Percentiles rank a stretch among this genome's conserved stretches.
Conservation (phyloP, 2,329 filamentous ascomycete genomes). For the Leptographium galeiforme region DNA sequence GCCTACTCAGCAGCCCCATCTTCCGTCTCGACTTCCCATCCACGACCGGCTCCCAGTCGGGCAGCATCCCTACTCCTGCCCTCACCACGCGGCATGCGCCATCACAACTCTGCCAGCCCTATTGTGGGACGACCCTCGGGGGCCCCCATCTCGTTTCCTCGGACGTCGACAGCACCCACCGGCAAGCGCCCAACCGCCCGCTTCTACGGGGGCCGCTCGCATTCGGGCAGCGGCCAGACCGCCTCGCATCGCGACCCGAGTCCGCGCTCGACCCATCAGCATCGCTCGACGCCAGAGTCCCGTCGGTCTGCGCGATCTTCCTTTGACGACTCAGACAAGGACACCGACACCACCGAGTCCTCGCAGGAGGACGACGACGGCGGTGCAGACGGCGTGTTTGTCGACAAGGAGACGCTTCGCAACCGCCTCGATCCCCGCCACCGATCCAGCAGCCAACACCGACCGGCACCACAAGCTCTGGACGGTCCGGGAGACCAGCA, state of each 20-base stretch:
- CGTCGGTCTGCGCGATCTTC: constrained; percentile 22
- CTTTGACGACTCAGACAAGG: constrained; percentile 24
- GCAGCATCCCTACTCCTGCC: constrained; percentile 12
- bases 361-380: constrained; percentile 19
- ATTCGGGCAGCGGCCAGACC: constrained; percentile 17
- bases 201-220: constrained; percentile 14
- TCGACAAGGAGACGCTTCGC: constrained; percentile 5
- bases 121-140: constrained; percentile 13
- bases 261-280: constrained; percentile 21
- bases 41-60: constrained; percentile 9
- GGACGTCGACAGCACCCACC: constrained; percentile 8
- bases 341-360: constrained; percentile 23
- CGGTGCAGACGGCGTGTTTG: constrained; percentile 7
- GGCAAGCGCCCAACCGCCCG: constrained; percentile 4
- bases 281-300: constrained; percentile 24
- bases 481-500: neutral
- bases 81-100: constrained; percentile 15
- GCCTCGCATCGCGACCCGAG: constrained; percentile 17
- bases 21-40: constrained; percentile 1
- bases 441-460: neutral
- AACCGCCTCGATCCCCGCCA: constrained; percentile 7
- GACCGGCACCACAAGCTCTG: neutral
- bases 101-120: constrained; percentile 18
- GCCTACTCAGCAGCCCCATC: constrained; percentile 10
- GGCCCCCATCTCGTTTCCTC: constrained; percentile 4